A percentile compares a stretch with the other conserved stretches of the same genome.
Evolutionary conservation across 1,284 basidiomycete species (phyloP).

Genomic region (Melanopsichium pennsylvanicum): DNA sequence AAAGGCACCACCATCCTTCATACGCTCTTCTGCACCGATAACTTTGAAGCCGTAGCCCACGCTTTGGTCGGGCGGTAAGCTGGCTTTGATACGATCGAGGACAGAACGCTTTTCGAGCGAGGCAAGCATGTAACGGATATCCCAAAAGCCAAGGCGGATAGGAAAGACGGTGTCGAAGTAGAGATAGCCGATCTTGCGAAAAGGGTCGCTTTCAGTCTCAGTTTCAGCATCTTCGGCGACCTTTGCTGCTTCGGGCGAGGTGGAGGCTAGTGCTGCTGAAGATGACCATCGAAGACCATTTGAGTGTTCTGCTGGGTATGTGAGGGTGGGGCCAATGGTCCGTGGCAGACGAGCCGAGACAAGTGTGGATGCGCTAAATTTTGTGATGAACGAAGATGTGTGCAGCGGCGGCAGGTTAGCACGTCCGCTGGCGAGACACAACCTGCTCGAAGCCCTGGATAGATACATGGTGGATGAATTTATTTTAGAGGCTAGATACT

Average conservation of each 20-base stretch:
- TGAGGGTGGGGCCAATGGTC: background rate
- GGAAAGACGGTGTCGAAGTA: slow-evolving; percentile 62
- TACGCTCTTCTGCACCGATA: slow-evolving; percentile 49
- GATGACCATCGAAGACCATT: slow-evolving; percentile 20
- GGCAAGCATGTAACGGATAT: slow-evolving; percentile 48
- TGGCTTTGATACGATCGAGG: slow-evolving; percentile 43
- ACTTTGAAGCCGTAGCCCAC: slow-evolving; percentile 59
- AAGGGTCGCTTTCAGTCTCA: slow-evolving; percentile 44
- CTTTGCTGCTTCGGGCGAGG: slow-evolving; percentile 41
- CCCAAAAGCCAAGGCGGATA: slow-evolving; percentile 55
- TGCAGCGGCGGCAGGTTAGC: background rate
- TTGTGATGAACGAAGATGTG: background rate
- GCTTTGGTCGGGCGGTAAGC: slow-evolving; percentile 38
- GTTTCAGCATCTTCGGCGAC: slow-evolving; percentile 40
- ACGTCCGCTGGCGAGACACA: background rate
- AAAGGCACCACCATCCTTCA: slow-evolving; percentile 59
- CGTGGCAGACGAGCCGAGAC: slow-evolving; percentile 1
- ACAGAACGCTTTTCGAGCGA: slow-evolving; percentile 36
- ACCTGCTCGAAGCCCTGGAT: slow-evolving; percentile 5
- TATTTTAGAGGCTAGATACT: no score
- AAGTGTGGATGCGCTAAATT: slow-evolving; percentile 1
- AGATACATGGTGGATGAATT: slow-evolving; percentile 30
- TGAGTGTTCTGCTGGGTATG: background rate
- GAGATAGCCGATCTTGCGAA: slow-evolving; percentile 49
- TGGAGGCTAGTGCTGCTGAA: slow-evolving; percentile 36